phyloP scores from a whole-genome alignment of 306 rosid genomes.

The Cicer chorassanicum region DNA sequence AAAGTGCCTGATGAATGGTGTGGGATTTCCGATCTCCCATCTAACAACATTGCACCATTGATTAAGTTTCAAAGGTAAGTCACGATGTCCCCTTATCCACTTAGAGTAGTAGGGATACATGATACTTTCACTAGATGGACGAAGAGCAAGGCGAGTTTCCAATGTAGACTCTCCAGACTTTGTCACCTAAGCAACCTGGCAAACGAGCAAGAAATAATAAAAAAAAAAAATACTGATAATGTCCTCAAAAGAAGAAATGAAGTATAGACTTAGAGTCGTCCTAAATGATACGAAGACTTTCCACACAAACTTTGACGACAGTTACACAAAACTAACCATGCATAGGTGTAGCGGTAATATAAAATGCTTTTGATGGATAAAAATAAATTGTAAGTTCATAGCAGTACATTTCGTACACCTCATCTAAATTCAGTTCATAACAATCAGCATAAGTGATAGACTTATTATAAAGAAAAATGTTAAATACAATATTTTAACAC shows the following conservation, averaged over 20 bases:
- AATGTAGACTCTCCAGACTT: conserved; percentile 79
- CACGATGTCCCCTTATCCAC: conserved; percentile 99
- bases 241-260: conserved; percentile 26
- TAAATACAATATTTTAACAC: background rate
- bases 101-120: conserved; percentile 97
- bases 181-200: conserved; percentile 96
- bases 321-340: too few relatives aligned
- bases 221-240: background rate
- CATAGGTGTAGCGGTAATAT: too few relatives aligned
- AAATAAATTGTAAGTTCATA: too few relatives aligned
- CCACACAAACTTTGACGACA: too few relatives aligned
- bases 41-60: conserved; percentile 99
- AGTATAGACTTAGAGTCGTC: background rate
- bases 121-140: conserved; percentile 98
- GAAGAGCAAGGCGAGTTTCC: conserved; percentile 84
- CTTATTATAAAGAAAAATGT: background rate
- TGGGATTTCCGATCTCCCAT: conserved; percentile 98
- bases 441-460: too few relatives aligned
- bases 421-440: too few relatives aligned
- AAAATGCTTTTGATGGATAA: too few relatives aligned
- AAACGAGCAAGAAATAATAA: conserved; percentile 25
- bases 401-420: too few relatives aligned
- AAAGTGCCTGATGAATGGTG: conserved; percentile 85
- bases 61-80: conserved; percentile 88
- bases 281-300: too few relatives aligned